Conservation (phyloP, 352 stramenopile genomes). For the Phytopythium aichiense region DNA sequence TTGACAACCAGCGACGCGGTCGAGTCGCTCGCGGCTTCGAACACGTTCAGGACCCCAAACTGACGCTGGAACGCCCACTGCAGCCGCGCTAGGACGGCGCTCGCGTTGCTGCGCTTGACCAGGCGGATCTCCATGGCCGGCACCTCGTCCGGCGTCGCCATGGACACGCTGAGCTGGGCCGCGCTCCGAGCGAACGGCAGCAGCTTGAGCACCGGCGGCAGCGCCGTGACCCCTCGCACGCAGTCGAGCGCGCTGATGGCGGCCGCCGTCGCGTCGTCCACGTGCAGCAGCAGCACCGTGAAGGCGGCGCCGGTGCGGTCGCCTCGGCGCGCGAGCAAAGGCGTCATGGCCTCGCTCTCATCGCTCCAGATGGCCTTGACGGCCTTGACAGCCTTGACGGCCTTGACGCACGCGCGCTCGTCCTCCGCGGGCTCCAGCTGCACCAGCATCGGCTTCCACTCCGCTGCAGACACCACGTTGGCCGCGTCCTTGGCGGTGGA, state of each 20-base stretch:
- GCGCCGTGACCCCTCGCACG: slow-evolving; percentile 35
- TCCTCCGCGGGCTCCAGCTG: slow-evolving; percentile 32
- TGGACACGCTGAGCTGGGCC: slow-evolving; percentile 29
- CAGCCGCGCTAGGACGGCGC: slow-evolving; percentile 28
- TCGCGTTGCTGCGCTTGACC: slow-evolving; percentile 27
- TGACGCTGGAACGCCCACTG: slow-evolving; percentile 29
- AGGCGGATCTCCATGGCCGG: slow-evolving; percentile 64
- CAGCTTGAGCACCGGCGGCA: slow-evolving; percentile 65
- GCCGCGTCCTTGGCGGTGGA: slow-evolving; percentile 28
- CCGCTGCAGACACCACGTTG: slow-evolving; percentile 12
- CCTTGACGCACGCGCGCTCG: slow-evolving; percentile 39
- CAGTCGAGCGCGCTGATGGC: slow-evolving; percentile 39
- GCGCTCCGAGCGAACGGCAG: slow-evolving; percentile 61
- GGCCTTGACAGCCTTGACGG: slow-evolving; percentile 29
- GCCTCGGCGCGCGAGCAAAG: slow-evolving; percentile 47
- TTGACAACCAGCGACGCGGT: slow-evolving; percentile 46
- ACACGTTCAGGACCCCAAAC: slow-evolving; percentile 61
- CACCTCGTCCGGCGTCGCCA: slow-evolving; percentile 13
- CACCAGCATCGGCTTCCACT: slow-evolving; percentile 45
- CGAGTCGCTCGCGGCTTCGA: slow-evolving; percentile 24
- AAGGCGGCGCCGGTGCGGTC: slow-evolving; percentile 27
- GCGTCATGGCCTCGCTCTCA: slow-evolving; percentile 36
- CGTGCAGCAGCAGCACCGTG: slow-evolving; percentile 60
- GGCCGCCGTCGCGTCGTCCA: slow-evolving; percentile 21
- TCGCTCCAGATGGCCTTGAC: slow-evolving; percentile 34